Evolutionary conservation across 208 protist species (phyloP).

Genomic region (Acanthamoeba rhysodes): DNA sequence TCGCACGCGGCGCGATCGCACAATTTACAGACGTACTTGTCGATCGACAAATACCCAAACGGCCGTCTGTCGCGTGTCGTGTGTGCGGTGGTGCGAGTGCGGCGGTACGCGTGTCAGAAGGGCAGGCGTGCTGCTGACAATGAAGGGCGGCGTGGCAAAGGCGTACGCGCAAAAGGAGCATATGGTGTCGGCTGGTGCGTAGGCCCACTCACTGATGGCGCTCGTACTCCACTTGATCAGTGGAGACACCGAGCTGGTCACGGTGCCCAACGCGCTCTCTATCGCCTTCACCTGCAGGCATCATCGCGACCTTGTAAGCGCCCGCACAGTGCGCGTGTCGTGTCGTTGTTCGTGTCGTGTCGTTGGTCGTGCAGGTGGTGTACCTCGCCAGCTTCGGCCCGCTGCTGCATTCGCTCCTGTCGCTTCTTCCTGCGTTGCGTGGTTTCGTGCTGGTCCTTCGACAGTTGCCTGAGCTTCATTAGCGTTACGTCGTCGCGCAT

Average conservation of each 20-base stretch:
- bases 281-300: background rate
- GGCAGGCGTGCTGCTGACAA: background rate
- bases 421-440: conserved; percentile 13
- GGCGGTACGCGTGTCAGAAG: background rate
- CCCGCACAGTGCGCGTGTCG: no score
- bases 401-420: conserved; percentile 52
- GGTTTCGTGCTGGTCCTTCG: conserved; percentile 12
- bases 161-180: conserved; percentile 62
- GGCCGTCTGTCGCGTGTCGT: background rate
- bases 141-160: background rate
- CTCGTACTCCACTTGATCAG: conserved; percentile 29
- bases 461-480: conserved; percentile 49
- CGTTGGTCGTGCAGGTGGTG: background rate
- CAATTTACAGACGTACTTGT: conserved; percentile 67
- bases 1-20: conserved; percentile 66
- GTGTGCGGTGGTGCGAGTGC: background rate
- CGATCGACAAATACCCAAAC: conserved; percentile 52
- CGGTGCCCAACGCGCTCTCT: conserved; percentile 23
- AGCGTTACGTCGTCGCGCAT: conserved; percentile 23
- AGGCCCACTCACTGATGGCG: conserved; percentile 55
- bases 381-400: conserved; percentile 54
- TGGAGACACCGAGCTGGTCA: conserved; percentile 15
- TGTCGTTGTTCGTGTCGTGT: background rate
- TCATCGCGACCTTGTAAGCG: background rate
- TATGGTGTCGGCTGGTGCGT: conserved; percentile 16